Base-by-base conservation (phyloP, 2,329 filamentous ascomycete species). In the Capronia americana region DNA sequence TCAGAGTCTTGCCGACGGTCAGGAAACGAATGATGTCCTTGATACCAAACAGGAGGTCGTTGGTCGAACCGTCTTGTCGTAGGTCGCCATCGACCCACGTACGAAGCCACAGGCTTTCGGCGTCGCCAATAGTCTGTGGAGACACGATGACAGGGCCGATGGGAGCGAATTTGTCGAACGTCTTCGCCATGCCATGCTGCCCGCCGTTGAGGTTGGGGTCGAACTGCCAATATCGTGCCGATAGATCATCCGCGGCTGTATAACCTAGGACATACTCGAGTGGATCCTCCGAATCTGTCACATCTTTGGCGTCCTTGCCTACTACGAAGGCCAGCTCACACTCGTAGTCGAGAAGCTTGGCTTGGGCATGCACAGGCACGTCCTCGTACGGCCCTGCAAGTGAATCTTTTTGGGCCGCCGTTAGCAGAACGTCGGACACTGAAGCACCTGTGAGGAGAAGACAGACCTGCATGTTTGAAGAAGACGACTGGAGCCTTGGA, bases 161-260 rank as follows among this genome's bases (percentile, higher is more conserved):
- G 0, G 85, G 86, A 0, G 83, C 83, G 69, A 80, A 87, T 0
- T 81, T 85, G 68, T 88, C 84, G 61, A 87, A 87, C 0, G 84
- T 83, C 70, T 87, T 63, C 8, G 60, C 50, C 17, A 48, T 46
- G 48, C 59, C 59, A 32, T 63, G 53, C 26, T 56, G 60, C 3
- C 24, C 50, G 12, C 60, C 60, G 3, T 28, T 28, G 28, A 28
- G 51, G 20, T 28, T 48, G 24, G 3, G 32, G 48, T 7, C 54
- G 28, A 51, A 26, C 71, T 80, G 78, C 70, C 76, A 73, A 32
- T 70, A 71, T n/a, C 78, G 70, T 1, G 77, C 76, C 34, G 72
- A 76, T 23, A 81, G 74, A 64, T 81, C 79, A 66, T 81, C 80
- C 44, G 74, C 72, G 12, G 69, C 71, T 3, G 77, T 80, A 69